Conservation (phyloP, 305 asterid species). For the Rubia peregrina region DNA sequence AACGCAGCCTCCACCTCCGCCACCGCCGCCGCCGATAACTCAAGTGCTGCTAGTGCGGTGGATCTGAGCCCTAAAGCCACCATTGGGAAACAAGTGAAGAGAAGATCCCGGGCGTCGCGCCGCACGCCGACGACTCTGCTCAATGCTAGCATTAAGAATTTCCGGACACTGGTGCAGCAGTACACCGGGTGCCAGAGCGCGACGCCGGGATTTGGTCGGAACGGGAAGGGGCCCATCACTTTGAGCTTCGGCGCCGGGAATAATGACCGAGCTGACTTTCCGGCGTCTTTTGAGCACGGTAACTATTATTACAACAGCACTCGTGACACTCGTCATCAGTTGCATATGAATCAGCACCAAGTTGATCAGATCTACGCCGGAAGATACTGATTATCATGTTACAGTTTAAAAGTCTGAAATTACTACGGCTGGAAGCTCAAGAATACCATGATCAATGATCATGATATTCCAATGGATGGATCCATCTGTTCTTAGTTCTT, state of each 20-base stretch:
- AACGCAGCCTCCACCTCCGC: not conserved
- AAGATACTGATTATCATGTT: not conserved
- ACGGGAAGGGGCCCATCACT: constrained; percentile 24
- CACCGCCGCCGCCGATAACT: not conserved
- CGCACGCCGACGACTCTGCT: constrained; percentile 24
- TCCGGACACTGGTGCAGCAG: constrained; percentile 27
- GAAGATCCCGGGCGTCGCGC: constrained; percentile 25
- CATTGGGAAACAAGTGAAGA: constrained; percentile 15
- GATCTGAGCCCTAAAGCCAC: constrained; percentile 20
- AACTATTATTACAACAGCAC: not conserved
- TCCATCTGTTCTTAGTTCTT: not conserved
- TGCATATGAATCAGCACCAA: constrained; percentile 12
- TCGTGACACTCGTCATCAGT: not conserved
- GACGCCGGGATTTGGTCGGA: not conserved
- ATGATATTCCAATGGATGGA: not conserved
- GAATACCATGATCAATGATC: not conserved
- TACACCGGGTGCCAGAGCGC: constrained; percentile 25
- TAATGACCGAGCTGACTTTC: constrained; percentile 3
- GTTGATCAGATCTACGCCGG: constrained; percentile 7
- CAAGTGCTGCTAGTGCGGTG: not conserved
- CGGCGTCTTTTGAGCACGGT: not conserved
- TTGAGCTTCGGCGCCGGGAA: constrained; percentile 20
- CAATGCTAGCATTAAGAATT: constrained; percentile 23
- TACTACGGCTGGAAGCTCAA: not conserved
- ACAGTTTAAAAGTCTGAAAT: not conserved